phyloP scores from a whole-genome alignment of 805 yeast species.

The Yarrowia porcina region DNA sequence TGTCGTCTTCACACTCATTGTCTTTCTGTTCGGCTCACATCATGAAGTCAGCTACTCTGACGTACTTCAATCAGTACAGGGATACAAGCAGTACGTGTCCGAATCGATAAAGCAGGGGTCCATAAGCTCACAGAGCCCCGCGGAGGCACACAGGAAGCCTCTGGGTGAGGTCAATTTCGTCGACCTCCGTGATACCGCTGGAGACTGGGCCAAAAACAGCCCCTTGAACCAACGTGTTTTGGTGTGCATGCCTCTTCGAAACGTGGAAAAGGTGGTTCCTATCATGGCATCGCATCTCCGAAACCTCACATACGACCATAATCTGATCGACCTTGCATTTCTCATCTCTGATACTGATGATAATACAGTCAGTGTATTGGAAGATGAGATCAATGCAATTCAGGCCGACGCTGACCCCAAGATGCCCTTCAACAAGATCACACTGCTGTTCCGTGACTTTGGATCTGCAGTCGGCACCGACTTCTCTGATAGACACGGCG shows the following conservation, averaged over 20 bases:
- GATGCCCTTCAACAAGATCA: constrained; percentile 74
- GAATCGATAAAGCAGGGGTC: constrained; percentile 20
- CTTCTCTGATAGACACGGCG: constrained; percentile 92
- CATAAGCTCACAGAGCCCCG: constrained; percentile 11
- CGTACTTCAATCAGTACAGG: constrained; percentile 3
- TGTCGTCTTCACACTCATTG: neutral
- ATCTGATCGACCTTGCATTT: constrained; percentile 79
- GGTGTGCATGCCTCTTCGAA: constrained; percentile 84
- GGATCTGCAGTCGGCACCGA: constrained; percentile 94
- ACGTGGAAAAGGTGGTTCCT: constrained; percentile 64
- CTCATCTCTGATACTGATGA: constrained; percentile 88
- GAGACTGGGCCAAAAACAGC: constrained; percentile 71
- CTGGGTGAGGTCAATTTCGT: constrained; percentile 52
- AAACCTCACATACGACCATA: constrained; percentile 81
- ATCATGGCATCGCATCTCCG: constrained; percentile 81
- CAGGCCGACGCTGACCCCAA: constrained; percentile 62
- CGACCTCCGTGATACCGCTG: constrained; percentile 62
- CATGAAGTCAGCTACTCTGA: neutral
- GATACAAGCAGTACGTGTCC: constrained; percentile 11
- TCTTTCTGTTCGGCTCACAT: neutral
- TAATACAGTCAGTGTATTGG: constrained; percentile 70
- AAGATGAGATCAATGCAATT: constrained; percentile 53
- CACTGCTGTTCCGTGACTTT: constrained; percentile 84
- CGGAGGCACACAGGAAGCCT: constrained; percentile 7
- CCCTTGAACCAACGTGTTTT: constrained; percentile 62